Conservation (phyloP, 495 filamentous ascomycete genomes). For the Talaromyces wortmannii region DNA sequence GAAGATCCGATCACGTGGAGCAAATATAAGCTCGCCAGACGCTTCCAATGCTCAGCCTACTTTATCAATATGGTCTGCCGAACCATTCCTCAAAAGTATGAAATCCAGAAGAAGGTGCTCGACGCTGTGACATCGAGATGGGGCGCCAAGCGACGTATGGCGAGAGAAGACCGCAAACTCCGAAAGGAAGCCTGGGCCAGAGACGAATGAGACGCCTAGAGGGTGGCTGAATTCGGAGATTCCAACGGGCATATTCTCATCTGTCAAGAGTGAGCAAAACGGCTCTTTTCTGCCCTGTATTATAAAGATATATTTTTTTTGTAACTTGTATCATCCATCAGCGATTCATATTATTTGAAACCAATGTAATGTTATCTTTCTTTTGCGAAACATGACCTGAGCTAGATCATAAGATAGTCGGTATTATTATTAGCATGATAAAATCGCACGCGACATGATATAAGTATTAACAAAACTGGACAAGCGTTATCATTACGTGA, state of each 20-base stretch:
- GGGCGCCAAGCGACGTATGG: conserved; percentile 63
- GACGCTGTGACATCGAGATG: conserved; percentile 63
- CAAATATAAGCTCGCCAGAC: conserved; percentile 57
- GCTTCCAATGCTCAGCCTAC: conserved; percentile 67
- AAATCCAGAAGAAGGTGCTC: conserved; percentile 44
- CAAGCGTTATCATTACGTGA: too few relatives aligned
- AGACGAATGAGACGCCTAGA: conserved; percentile 25
- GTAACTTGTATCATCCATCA: neutral
- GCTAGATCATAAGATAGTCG: too few relatives aligned
- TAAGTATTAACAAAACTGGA: too few relatives aligned
- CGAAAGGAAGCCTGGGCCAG: conserved; percentile 54
- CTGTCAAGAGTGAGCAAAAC: neutral
- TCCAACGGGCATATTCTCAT: neutral
- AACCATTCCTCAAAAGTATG: conserved; percentile 38
- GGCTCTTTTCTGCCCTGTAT: neutral
- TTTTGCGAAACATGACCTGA: too few relatives aligned
- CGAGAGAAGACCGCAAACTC: conserved; percentile 66
- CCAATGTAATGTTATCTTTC: neutral
- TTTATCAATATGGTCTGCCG: conserved; percentile 59
- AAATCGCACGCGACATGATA: too few relatives aligned
- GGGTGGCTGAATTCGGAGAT: neutral
- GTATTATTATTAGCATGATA: too few relatives aligned
- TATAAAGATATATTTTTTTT: neutral
- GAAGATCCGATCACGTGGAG: conserved; percentile 69
- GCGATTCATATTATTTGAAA: neutral